Conservation (phyloP, 139 green algal genomes). For the Volvox reticuliferus region DNA sequence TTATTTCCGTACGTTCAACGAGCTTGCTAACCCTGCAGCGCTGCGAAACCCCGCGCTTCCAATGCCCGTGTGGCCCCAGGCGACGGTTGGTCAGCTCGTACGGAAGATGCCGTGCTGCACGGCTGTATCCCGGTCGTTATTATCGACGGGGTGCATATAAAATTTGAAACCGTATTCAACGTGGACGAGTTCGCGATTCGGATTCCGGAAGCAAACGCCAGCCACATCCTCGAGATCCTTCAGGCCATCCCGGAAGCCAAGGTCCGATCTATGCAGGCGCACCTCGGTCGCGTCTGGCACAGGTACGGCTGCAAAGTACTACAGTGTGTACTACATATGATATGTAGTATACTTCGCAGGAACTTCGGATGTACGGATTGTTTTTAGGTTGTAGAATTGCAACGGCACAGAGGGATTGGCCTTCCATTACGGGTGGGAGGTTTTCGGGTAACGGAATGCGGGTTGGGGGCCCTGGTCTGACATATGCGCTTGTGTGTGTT, state of each 20-base stretch:
- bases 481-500: no score
- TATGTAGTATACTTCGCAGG: no score
- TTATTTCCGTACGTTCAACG: no score
- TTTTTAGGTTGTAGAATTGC: no score
- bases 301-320: not conserved
- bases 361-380: no score
- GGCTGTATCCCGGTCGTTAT: slow-evolving; percentile 78
- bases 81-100: slow-evolving; percentile 65
- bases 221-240: slow-evolving; percentile 35
- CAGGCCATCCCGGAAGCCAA: slow-evolving; percentile 39
- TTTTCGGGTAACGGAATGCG: no score
- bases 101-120: slow-evolving; percentile 74
- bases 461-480: no score
- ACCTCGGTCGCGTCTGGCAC: slow-evolving; percentile 55
- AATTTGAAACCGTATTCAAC: slow-evolving; percentile 51
- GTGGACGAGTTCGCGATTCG: slow-evolving; percentile 33
- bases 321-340: no score
- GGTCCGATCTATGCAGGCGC: slow-evolving; percentile 48
- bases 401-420: no score
- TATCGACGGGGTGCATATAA: slow-evolving; percentile 55
- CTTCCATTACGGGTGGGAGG: no score
- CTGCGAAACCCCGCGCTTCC: no score
- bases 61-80: slow-evolving; percentile 3
- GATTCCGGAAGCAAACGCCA: slow-evolving; percentile 15
- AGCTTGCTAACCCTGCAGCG: no score